Conservation (phyloP, 208 protist species). For the Tritrichomonas foetus region DNA sequence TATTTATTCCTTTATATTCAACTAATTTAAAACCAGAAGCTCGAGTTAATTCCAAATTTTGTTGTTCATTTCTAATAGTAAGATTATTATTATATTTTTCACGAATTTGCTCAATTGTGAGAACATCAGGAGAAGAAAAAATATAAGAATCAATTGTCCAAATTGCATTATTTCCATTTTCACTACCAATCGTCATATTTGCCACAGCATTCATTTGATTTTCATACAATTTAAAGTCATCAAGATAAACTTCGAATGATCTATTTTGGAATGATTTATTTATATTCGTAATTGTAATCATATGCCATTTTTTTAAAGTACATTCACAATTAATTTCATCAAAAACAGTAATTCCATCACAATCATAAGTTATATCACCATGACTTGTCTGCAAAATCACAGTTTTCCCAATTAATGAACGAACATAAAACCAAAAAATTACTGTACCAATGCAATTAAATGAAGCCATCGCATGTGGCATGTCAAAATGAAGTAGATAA, state of each 20-base stretch:
- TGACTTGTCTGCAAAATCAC: not conserved
- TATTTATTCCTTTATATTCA: not conserved
- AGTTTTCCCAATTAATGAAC: not conserved
- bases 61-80: not conserved
- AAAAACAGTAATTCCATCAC: not conserved
- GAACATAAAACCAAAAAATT: not conserved
- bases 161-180: not conserved
- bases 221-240: not conserved
- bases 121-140: not conserved
- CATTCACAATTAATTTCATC: not conserved
- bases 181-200: not conserved
- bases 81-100: not conserved
- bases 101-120: not conserved
- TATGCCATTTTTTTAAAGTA: not conserved
- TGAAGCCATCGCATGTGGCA: not conserved
- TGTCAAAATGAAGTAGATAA: not conserved
- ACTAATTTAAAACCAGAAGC: not conserved
- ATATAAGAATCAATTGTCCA: not conserved
- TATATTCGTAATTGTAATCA: too few species aligned
- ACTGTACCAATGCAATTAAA: not conserved
- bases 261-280: too few species aligned
- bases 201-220: too few species aligned
- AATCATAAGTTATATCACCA: not conserved
- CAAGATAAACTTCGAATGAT: not conserved
- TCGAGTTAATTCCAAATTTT: not conserved